phyloP scores from a whole-genome alignment of 2,329 filamentous ascomycete genomes.

The Thermochaetoides dissita region DNA sequence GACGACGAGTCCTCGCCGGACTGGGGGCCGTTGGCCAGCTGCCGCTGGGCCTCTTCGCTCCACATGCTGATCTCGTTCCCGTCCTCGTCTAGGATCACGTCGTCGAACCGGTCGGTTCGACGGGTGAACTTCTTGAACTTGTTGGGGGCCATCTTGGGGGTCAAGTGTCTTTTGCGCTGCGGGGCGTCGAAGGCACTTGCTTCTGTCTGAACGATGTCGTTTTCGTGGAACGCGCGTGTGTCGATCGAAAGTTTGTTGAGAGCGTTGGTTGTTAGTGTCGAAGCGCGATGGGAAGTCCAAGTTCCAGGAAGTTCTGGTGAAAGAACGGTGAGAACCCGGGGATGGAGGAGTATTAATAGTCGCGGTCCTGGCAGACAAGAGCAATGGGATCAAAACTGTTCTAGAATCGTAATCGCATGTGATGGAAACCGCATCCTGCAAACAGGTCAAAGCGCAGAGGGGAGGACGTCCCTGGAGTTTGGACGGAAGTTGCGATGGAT shows the following conservation, averaged over 20 bases:
- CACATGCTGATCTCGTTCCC: constrained; percentile 85
- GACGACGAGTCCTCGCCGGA: constrained; percentile 39
- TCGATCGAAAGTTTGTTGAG: neutral
- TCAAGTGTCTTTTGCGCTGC: constrained; percentile 19
- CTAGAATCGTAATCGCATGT: too few species aligned
- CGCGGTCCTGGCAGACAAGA: too few species aligned
- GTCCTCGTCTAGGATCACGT: constrained; percentile 48
- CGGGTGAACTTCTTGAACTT: constrained; percentile 91
- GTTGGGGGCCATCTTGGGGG: constrained; percentile 49
- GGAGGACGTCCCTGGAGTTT: too few species aligned
- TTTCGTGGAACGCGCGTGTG: neutral
- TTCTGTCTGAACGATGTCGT: neutral
- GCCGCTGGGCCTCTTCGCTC: constrained; percentile 42
- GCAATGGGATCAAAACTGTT: too few species aligned
- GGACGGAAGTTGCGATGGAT: too few species aligned
- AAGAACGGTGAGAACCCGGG: too few species aligned
- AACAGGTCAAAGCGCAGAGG: too few species aligned
- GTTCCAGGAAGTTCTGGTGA: neutral
- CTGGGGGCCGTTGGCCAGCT: constrained; percentile 27
- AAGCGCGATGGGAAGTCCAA: constrained; percentile 1
- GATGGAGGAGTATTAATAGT: too few species aligned
- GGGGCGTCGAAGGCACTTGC: neutral
- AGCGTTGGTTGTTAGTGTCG: neutral
- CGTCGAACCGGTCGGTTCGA: constrained; percentile 50
- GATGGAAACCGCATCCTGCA: too few species aligned